Conservation (phyloP, 225 moss, liverwort and hornwort species). For the Thuidium tamariscinum region DNA sequence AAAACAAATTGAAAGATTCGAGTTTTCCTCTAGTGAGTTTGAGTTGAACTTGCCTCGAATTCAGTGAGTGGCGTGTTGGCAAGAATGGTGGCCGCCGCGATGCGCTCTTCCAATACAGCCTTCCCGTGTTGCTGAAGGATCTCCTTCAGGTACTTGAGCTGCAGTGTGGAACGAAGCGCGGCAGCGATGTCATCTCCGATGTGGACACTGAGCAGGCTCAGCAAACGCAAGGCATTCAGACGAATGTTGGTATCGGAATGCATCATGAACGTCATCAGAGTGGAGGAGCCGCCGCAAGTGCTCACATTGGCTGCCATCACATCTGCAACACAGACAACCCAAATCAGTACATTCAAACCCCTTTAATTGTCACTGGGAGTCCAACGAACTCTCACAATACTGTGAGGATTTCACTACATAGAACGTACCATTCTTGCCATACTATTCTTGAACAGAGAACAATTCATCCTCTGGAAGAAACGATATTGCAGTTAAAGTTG, state of each 20-base stretch:
- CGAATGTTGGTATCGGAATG: constrained; percentile 22
- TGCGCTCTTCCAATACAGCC: constrained; percentile 28
- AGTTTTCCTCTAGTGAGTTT: neutral
- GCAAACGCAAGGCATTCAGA: constrained; percentile 28
- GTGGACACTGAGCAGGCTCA: constrained; percentile 37
- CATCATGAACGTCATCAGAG: constrained; percentile 27
- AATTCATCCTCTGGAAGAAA: neutral
- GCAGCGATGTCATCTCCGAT: constrained; percentile 38
- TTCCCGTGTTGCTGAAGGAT: constrained; percentile 24
- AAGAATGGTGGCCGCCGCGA: constrained; percentile 37
- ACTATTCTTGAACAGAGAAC: neutral
- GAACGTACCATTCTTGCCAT: neutral
- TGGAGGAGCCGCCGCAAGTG: constrained; percentile 24
- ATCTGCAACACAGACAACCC: neutral
- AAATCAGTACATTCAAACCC: neutral
- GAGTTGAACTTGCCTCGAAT: constrained; percentile 25
- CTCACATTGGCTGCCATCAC: constrained; percentile 29
- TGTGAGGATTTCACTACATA: neutral
- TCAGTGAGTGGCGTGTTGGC: constrained; percentile 47
- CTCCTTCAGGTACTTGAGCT: constrained; percentile 38
- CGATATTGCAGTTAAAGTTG: neutral
- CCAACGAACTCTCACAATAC: neutral
- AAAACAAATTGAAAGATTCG: neutral
- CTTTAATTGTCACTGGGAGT: neutral
- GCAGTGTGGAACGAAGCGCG: constrained; percentile 31